Base-by-base conservation (phyloP, 805 yeast species). In the Sugiyamaella lignohabitans region DNA sequence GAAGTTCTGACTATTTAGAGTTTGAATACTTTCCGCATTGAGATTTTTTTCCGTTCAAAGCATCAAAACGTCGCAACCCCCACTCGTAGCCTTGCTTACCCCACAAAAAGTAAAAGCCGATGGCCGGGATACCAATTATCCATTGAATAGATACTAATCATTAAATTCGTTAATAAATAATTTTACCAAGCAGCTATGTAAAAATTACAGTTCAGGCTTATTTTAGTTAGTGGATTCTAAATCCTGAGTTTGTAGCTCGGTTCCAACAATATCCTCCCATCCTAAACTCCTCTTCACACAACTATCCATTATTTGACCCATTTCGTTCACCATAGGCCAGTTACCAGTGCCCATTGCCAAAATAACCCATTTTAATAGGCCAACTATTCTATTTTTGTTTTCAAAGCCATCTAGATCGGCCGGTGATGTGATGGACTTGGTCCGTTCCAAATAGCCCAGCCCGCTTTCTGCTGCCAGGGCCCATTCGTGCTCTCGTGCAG, bases 281-380 rank as follows among this genome's bases (percentile, higher is more conserved):
- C 84, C 84, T 43, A 75, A 59, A 50, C 78, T 69, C 53, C 87
- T 64, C 44, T 72, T 74, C 27, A 72, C 69, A 60, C 84, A 79
- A 54, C 78, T 76, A 43, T 66, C 61, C 40, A 80, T 64, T 47
- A 81, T 62, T 45, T 70, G 69, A 1, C 80, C 71, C 52, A 76
- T 71, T 56, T 81, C 87, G 40, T 66, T 65, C 10, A 80, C 80
- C 43, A 80, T 65, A 40, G 76, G 77, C 79, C 82, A 81, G 43
- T 71, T 43, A 35, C 50, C 38, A 10, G 35, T 43, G 16, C 39
- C 32, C n/a, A 52, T 29, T 5, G 41, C 17, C 41, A 48, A 30
- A 14, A 42, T 50, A 5, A 51, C 43, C 52, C 53, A 46, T 29
- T 51, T 49, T 2, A 79, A 56, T 39, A 81, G 58, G 0, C 87